Base-by-base conservation (phyloP, 2,329 filamentous ascomycete genomes). In the Fusarium mundagurra region DNA sequence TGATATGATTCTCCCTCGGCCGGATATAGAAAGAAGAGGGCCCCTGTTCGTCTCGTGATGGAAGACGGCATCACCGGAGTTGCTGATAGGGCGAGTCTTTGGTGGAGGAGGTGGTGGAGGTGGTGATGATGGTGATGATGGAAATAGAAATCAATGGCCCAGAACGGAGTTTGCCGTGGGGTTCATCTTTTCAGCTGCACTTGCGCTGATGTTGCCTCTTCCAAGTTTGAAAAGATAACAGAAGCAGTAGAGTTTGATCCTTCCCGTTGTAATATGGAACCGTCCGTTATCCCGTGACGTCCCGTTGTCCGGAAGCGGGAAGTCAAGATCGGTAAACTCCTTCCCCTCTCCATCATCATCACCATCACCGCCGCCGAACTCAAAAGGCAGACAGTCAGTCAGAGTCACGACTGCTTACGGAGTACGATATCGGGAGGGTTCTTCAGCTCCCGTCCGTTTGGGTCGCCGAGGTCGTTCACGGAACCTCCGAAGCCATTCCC, bases 271-370 rank as follows among this genome's bases (percentile, higher is more conserved):
- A 50, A 44, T 41, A 66, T 67, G 54, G 41, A 45, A 55, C 45
- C 44, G 61, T 47, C 61, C 64, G 55, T 61, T 48, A 66, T 64
- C 54, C 66, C 67, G 75, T 66, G 73, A 72, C 64, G 71, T 66
- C 57, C 72, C 53, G 63, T 69, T 51, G 34, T 47, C 66, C 55
- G 51, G 65, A 53, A 67, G 36, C 47, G 47, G 67, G 61, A 71
- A 63, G 61, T 64, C 39, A 29, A 63, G 54, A 45, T 47, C 20
- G 43, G 20, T 20, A 58, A 34, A 45, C 48, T 47, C 45, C 43
- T 39, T 33, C 33, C 44, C 41, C 22, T 34, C 29, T 27, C 18
- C 50, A 18, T 58, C 64, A 27, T 4, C 51, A 50, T 43, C 39
- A 31, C 18, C 51, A 50, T 43, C 47, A 29, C 24, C 69, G 58